Evolutionary conservation across 495 filamentous ascomycete species (phyloP).

Genomic region (Penicillium cosmopolitanum): DNA sequence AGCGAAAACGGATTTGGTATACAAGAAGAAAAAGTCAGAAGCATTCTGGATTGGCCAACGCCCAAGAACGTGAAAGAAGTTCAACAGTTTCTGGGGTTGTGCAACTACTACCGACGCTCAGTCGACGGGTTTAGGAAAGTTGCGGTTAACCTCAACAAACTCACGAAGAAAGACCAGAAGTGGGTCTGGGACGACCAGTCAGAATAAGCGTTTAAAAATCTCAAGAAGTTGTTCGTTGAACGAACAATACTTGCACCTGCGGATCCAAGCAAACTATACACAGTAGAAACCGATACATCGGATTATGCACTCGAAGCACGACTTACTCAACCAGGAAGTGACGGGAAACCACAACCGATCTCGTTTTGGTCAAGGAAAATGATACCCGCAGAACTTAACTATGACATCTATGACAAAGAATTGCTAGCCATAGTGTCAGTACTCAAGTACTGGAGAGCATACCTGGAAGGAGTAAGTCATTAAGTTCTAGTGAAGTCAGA

Average conservation of each 20-base stretch:
- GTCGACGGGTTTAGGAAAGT: constrained; percentile 15
- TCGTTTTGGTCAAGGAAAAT: constrained; percentile 32
- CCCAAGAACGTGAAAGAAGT: constrained; percentile 14
- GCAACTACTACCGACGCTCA: constrained; percentile 21
- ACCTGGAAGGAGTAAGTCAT: constrained; percentile 23
- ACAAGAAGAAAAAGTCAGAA: constrained; percentile 16
- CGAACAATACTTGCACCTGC: constrained; percentile 10
- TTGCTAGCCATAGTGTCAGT: constrained; percentile 29
- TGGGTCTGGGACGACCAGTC: constrained; percentile 11
- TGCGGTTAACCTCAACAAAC: neutral
- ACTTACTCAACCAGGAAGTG: constrained; percentile 7
- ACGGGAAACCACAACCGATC: constrained; percentile 13
- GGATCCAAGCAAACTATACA: constrained; percentile 11
- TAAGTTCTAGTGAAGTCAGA: constrained; percentile 21
- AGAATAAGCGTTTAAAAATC: constrained; percentile 12
- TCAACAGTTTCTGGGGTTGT: constrained; percentile 16
- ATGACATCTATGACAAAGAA: constrained; percentile 37
- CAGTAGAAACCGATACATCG: too few relatives aligned
- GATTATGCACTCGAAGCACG: constrained; percentile 8
- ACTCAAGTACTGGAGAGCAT: constrained; percentile 32
- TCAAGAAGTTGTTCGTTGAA: constrained; percentile 12
- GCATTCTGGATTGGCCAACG: constrained; percentile 11
- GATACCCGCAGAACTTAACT: constrained; percentile 32
- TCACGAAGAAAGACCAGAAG: constrained; percentile 12
- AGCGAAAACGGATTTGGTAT: constrained; percentile 13